Evolutionary conservation across 1,284 basidiomycete genomes (phyloP).

Genomic region (Vanrija pseudolonga): DNA sequence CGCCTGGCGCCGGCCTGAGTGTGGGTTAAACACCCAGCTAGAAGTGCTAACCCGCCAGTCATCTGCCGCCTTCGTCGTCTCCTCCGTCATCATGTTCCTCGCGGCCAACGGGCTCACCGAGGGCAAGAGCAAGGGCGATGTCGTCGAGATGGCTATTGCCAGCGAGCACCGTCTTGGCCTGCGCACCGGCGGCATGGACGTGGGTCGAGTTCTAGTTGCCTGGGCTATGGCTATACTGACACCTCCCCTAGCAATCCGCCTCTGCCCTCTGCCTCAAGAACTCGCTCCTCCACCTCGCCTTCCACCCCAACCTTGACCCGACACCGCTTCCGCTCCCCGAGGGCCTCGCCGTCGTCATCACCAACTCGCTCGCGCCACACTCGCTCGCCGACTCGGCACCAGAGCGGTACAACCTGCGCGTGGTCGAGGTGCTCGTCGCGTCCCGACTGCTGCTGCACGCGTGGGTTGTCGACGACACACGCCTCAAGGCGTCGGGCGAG

Average conservation of each 20-base stretch:
- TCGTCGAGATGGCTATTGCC: slow-evolving; percentile 70
- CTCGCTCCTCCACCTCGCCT: slow-evolving; percentile 72
- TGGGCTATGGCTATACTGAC: background rate
- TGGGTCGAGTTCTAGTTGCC: slow-evolving; percentile 42
- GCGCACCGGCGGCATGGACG: slow-evolving; percentile 52
- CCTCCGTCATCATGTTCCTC: slow-evolving; percentile 72
- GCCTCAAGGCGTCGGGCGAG: slow-evolving; percentile 4
- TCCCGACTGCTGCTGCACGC: slow-evolving; percentile 65
- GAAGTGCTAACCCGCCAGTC: slow-evolving; percentile 17
- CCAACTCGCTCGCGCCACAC: slow-evolving; percentile 78
- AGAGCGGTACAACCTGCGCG: slow-evolving; percentile 76
- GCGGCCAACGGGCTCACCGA: slow-evolving; percentile 65
- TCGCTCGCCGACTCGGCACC: slow-evolving; percentile 74
- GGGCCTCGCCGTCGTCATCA: slow-evolving; percentile 63
- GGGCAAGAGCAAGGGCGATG: slow-evolving; percentile 62
- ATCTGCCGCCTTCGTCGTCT: slow-evolving; percentile 74
- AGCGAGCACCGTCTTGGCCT: slow-evolving; percentile 76
- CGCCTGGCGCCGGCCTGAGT: slow-evolving; percentile 76
- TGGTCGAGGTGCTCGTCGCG: slow-evolving; percentile 76
- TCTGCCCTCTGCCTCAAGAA: slow-evolving; percentile 68
- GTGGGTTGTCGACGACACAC: slow-evolving; percentile 52
- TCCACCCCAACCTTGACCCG: slow-evolving; percentile 69
- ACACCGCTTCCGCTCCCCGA: slow-evolving; percentile 52
- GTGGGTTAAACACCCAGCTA: slow-evolving; percentile 51
- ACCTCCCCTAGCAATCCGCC: slow-evolving; percentile 65